Percentiles rank a stretch among this genome's conserved stretches.
phyloP scores from a whole-genome alignment of 345 rosid genomes.

The Eucalyptus melliodora region DNA sequence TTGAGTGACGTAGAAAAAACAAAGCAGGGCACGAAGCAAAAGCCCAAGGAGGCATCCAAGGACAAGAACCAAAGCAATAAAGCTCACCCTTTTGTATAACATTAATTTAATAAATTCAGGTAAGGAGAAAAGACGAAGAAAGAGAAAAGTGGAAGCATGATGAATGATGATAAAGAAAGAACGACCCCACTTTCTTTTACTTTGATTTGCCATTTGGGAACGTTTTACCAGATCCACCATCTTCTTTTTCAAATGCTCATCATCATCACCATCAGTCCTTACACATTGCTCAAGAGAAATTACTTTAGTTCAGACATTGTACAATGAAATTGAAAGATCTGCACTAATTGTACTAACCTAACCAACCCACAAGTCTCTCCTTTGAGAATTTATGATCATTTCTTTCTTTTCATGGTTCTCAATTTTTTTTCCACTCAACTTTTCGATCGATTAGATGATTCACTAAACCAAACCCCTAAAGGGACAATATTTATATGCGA shows the following conservation, averaged over 20 bases:
- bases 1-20: neutral
- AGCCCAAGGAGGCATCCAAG: conserved; percentile 2
- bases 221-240: conserved; percentile 34
- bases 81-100: neutral
- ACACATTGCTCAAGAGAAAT: neutral
- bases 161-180: neutral
- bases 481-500: neutral
- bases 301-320: neutral
- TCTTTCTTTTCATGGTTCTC: neutral
- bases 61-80: neutral
- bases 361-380: neutral
- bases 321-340: neutral
- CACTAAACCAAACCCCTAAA: neutral
- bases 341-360: neutral
- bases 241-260: neutral
- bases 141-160: neutral
- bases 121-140: neutral
- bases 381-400: neutral
- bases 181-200: neutral
- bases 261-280: neutral
- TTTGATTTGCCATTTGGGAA: neutral
- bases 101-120: neutral
- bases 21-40: neutral
- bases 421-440: neutral
- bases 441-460: neutral